These are phyloP conservation scores for Penicillium sp. DNA, from an alignment of 2,329 filamentous ascomycete genomes.

Conservation along the genomic window DNA sequence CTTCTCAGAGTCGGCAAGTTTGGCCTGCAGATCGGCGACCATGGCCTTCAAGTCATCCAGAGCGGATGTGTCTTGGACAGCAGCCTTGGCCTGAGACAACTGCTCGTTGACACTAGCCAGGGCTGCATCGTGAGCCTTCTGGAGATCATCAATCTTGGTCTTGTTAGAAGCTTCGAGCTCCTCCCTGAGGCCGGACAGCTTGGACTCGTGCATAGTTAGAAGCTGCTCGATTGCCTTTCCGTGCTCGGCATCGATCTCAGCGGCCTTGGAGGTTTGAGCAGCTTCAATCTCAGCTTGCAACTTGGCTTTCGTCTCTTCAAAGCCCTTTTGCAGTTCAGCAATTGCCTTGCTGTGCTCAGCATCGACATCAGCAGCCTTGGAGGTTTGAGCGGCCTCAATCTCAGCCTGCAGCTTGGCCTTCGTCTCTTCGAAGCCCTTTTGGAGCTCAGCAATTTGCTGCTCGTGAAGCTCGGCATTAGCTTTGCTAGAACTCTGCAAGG, in stretches of 20 bases:
- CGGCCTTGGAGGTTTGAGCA: slow-evolving; percentile 5
- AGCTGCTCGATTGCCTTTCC: slow-evolving; percentile 30
- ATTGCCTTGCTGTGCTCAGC: slow-evolving; percentile 22
- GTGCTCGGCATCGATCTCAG: slow-evolving; percentile 21
- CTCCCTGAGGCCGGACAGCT: slow-evolving; percentile 29
- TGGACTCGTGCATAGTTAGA: slow-evolving; percentile 33
- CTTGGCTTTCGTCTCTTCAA: slow-evolving; percentile 23
- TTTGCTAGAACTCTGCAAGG: slow-evolving; percentile 25
- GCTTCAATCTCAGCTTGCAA: slow-evolving; percentile 15
- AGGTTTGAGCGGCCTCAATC: slow-evolving; percentile 10
- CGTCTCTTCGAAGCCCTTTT: slow-evolving; percentile 29
- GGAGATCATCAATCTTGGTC: slow-evolving; percentile 30
- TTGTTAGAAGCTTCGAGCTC: slow-evolving; percentile 32
- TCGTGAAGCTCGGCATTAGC: slow-evolving; percentile 22
- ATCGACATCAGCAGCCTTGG: slow-evolving; percentile 14
- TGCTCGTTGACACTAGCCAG: slow-evolving; percentile 29
- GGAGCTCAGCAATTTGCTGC: slow-evolving; percentile 29
- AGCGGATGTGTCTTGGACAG: slow-evolving; percentile 31
- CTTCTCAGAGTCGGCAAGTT: slow-evolving; percentile 50
- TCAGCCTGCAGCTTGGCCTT: slow-evolving; percentile 14
- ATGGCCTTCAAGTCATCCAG: slow-evolving; percentile 35
- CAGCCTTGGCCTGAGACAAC: slow-evolving; percentile 29
- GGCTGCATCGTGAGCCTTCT: slow-evolving; percentile 29
- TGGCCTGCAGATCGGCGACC: slow-evolving; percentile 52
- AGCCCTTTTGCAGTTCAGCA: slow-evolving; percentile 29